Percentiles rank a stretch among this genome's conserved stretches.
phyloP scores from a whole-genome alignment of 495 filamentous ascomycete genomes.

The Penicillium canescens region DNA sequence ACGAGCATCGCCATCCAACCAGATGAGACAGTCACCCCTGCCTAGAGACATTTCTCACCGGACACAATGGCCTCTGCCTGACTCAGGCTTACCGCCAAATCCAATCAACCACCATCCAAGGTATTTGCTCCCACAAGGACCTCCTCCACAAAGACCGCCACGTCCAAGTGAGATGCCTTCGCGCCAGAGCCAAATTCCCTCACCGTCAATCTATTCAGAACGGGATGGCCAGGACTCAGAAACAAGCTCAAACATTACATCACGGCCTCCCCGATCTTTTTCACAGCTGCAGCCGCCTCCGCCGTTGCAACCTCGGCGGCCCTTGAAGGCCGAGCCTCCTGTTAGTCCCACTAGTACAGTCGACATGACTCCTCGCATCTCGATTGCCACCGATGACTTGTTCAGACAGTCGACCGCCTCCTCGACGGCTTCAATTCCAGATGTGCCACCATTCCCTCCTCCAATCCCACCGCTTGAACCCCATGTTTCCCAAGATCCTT shows the following conservation, averaged over 20 bases:
- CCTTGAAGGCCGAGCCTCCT: conserved; percentile 32
- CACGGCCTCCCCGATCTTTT: conserved; percentile 52
- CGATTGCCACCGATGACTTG: conserved; percentile 33
- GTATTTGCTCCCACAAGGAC: conserved; percentile 51
- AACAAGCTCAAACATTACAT: conserved; percentile 42
- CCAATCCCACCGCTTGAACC: conserved; percentile 17
- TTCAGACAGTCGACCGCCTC: conserved; percentile 38
- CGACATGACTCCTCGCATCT: conserved; percentile 28
- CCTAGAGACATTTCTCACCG: conserved; percentile 26
- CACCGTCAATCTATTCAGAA: conserved; percentile 46
- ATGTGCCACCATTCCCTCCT: conserved; percentile 41
- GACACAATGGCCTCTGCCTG: conserved; percentile 44
- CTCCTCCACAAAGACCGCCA: conserved; percentile 67
- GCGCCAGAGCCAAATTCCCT: conserved; percentile 21
- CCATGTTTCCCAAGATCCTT: conserved; percentile 8
- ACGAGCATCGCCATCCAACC: conserved; percentile 28
- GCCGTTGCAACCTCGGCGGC: conserved; percentile 22
- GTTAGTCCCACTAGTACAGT: conserved; percentile 32
- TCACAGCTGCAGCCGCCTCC: conserved; percentile 45
- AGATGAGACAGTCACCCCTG: conserved; percentile 17
- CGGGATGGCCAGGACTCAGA: conserved; percentile 54
- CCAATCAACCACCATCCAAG: conserved; percentile 36
- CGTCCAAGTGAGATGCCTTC: conserved; percentile 46
- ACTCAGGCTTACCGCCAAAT: conserved; percentile 30
- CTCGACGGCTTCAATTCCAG: conserved; percentile 42